These are phyloP conservation scores for Calonectria henricotiae DNA, from an alignment of 2,329 filamentous ascomycete genomes.

Conservation along the genomic window DNA sequence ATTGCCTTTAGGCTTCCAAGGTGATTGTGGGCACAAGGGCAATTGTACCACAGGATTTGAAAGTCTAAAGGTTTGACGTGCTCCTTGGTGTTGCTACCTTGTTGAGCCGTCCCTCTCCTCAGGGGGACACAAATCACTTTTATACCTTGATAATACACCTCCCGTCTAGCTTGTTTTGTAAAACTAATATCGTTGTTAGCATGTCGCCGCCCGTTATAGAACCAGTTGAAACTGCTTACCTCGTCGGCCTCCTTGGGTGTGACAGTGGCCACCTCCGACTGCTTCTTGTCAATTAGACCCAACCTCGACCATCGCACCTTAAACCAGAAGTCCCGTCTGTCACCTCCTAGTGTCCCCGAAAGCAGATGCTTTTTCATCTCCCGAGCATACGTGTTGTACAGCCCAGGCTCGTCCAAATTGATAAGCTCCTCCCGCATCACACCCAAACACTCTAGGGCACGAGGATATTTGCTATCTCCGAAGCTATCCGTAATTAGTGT, in stretches of 20 bases:
- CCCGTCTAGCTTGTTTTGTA: slow-evolving; percentile 56
- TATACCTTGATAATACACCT: background rate
- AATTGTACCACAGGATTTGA: too few species aligned
- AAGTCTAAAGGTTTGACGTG: too few species aligned
- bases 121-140: too few species aligned
- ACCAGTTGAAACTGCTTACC: slow-evolving; percentile 57
- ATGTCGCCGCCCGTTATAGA: slow-evolving; percentile 11
- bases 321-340: slow-evolving; percentile 89
- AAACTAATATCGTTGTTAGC: slow-evolving; percentile 56
- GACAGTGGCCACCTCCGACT: slow-evolving; percentile 77
- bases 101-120: too few species aligned
- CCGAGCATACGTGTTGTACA: slow-evolving; percentile 84
- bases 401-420: slow-evolving; percentile 80
- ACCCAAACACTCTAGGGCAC: slow-evolving; percentile 82
- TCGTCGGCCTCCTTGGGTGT: slow-evolving; percentile 80
- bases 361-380: slow-evolving; percentile 82
- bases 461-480: slow-evolving; percentile 82
- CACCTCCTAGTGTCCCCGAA: slow-evolving; percentile 80
- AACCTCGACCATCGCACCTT: slow-evolving; percentile 77
- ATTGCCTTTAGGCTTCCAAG: too few species aligned
- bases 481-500: slow-evolving; percentile 80
- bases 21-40: too few species aligned
- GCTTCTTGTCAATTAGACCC: slow-evolving; percentile 79
- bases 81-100: too few species aligned
- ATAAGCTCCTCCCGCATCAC: slow-evolving; percentile 85